phyloP scores from a whole-genome alignment of 2,329 filamentous ascomycete species.

The Beauveria bassiana region DNA sequence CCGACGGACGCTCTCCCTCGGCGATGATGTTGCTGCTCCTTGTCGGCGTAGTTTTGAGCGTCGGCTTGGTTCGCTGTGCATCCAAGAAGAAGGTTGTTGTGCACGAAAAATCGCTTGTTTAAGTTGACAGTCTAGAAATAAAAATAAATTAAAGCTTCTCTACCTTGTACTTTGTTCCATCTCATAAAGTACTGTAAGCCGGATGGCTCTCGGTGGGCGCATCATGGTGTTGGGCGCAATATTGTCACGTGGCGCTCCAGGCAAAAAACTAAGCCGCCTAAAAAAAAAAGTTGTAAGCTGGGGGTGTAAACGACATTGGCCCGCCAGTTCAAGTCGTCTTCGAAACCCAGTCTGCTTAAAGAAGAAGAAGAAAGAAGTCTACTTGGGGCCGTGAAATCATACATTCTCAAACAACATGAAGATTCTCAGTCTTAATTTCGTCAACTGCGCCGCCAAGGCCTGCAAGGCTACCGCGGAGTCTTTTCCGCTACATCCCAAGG shows the following conservation, averaged over 20 bases:
- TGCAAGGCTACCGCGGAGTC: conserved; percentile 76
- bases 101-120: conserved; percentile 12
- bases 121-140: background rate
- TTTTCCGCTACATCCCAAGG: conserved; percentile 86
- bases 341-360: background rate
- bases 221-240: background rate
- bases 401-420: conserved; percentile 58
- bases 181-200: no score
- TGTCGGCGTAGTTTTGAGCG: conserved; percentile 32
- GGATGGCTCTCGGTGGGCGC: conserved; percentile 4
- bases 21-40: conserved; percentile 25
- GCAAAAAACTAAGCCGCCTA: conserved; percentile 11
- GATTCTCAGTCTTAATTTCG: conserved; percentile 88
- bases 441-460: conserved; percentile 90
- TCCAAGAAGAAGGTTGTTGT: conserved; percentile 1
- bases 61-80: background rate
- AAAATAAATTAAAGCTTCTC: background rate
- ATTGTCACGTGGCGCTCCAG: conserved; percentile 24
- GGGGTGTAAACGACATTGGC: conserved; percentile 12
- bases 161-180: background rate
- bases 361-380: no score
- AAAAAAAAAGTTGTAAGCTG: conserved; percentile 25
- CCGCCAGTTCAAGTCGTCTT: background rate
- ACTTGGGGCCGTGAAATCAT: no score
- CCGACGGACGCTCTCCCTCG: background rate